Conservation (phyloP, 2,329 filamentous ascomycete species). For the Diaporthe aspalathi region DNA sequence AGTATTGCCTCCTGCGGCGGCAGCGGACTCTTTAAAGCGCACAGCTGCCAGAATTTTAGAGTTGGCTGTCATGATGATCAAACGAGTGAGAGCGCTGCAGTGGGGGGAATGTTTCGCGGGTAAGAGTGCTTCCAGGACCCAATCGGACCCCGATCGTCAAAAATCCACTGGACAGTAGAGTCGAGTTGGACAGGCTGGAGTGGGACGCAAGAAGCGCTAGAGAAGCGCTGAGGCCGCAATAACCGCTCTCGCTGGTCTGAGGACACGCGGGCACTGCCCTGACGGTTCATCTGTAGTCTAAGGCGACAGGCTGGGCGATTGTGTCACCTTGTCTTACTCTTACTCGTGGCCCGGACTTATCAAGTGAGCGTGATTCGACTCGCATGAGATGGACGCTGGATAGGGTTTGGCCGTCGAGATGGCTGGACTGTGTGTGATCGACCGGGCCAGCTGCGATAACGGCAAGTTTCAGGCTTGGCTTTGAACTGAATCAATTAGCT, state of each 20-base stretch:
- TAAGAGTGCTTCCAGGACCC: slow-evolving; percentile 3
- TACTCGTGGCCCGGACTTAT: not conserved
- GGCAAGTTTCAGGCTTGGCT: slow-evolving; percentile 32
- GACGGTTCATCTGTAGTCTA: slow-evolving; percentile 28
- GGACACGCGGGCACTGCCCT: not conserved
- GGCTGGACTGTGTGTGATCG: slow-evolving; percentile 26
- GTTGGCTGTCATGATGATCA: slow-evolving; percentile 23
- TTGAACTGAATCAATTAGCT: slow-evolving; percentile 8
- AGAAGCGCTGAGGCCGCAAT: slow-evolving; percentile 37
- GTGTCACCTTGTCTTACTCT: slow-evolving; percentile 12
- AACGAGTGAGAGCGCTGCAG: slow-evolving; percentile 19
- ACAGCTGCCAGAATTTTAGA: slow-evolving; percentile 27
- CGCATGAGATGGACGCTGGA: slow-evolving; percentile 9
- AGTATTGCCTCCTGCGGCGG: not conserved
- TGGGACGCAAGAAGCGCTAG: slow-evolving; percentile 34
- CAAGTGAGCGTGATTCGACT: slow-evolving; percentile 3
- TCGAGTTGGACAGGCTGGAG: slow-evolving; percentile 2
- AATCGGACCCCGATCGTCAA: slow-evolving; percentile 1
- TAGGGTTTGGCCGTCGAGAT: not conserved
- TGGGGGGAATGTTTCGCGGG: slow-evolving; percentile 10
- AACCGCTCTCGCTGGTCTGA: slow-evolving; percentile 29
- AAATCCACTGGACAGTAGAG: slow-evolving; percentile 27
- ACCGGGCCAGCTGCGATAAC: slow-evolving; percentile 19
- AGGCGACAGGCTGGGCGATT: not conserved
- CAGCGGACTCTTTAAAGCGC: not conserved